These are phyloP conservation scores for Mycena floridula DNA, from an alignment of 768 basidiomycete species.

Conservation along the genomic window DNA sequence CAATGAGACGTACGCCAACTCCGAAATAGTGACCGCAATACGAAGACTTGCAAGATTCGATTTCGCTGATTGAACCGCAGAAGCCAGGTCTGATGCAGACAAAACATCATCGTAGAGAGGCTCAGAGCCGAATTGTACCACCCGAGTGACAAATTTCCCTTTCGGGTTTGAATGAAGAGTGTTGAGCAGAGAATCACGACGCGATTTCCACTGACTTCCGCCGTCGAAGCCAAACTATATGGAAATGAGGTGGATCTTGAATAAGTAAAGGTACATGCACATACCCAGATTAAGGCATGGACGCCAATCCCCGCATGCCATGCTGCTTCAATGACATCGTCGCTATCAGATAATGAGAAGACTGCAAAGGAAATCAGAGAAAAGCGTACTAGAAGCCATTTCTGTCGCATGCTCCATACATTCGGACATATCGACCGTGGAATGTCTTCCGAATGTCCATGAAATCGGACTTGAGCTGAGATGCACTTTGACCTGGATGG, in stretches of 20 bases:
- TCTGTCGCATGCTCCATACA: constrained; percentile 43
- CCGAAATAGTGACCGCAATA: constrained; percentile 68
- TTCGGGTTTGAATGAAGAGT: constrained; percentile 53
- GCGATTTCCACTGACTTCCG: constrained; percentile 42
- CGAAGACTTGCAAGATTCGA: constrained; percentile 39
- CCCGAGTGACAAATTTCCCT: constrained; percentile 60
- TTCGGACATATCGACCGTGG: constrained; percentile 60
- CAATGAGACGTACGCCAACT: constrained; percentile 37
- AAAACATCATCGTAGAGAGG: constrained; percentile 58
- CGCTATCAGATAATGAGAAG: constrained; percentile 6
- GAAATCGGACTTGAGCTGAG: constrained; percentile 49
- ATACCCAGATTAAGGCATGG: constrained; percentile 48
- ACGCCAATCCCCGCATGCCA: constrained; percentile 41
- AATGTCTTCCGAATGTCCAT: constrained; percentile 52
- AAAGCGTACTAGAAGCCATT: constrained; percentile 10
- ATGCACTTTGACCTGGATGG: constrained; percentile 47
- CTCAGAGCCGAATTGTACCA: constrained; percentile 67
- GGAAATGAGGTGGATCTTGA: neutral
- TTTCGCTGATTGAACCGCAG: constrained; percentile 45
- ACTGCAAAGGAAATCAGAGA: neutral
- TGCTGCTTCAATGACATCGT: constrained; percentile 42
- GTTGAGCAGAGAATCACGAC: constrained; percentile 45
- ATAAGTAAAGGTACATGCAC: constrained; percentile 5
- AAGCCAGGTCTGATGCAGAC: constrained; percentile 38
- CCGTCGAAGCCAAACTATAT: constrained; percentile 44